These are phyloP conservation scores for Debaryomyces fabryi DNA, from an alignment of 1,139 yeast genomes.

Conservation along the genomic window DNA sequence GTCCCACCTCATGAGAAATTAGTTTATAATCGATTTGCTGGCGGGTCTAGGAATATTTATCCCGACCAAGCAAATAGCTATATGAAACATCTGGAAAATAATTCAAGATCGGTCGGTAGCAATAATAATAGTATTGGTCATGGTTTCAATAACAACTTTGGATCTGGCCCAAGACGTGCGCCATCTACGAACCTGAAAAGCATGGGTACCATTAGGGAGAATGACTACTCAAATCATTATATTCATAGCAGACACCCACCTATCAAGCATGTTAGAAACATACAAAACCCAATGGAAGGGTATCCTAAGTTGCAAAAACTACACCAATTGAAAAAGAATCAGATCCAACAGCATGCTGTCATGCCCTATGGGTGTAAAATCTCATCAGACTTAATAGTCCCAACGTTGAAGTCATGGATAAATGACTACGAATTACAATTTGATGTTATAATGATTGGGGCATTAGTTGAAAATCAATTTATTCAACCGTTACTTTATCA, in stretches of 20 bases:
- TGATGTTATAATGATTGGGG: slow-evolving; percentile 92
- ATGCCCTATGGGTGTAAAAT: slow-evolving; percentile 69
- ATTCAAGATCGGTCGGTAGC: neutral
- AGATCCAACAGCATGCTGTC: slow-evolving; percentile 49
- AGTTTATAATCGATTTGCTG: slow-evolving; percentile 9
- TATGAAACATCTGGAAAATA: neutral
- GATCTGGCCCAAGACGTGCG: neutral
- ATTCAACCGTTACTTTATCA: slow-evolving; percentile 59
- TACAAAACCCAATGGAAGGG: slow-evolving; percentile 69
- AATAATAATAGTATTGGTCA: neutral
- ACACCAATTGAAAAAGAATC: slow-evolving; percentile 62
- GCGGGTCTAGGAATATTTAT: slow-evolving; percentile 7
- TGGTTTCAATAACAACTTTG: neutral
- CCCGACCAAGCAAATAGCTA: slow-evolving; percentile 1
- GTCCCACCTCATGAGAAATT: neutral
- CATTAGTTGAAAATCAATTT: slow-evolving; percentile 72
- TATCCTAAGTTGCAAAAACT: slow-evolving; percentile 80
- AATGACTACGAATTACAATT: slow-evolving; percentile 58
- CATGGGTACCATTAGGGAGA: slow-evolving; percentile 26
- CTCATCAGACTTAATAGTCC: slow-evolving; percentile 53
- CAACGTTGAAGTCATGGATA: slow-evolving; percentile 64
- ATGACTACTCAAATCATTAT: slow-evolving; percentile 74
- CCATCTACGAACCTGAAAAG: neutral
- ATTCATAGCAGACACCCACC: slow-evolving; percentile 64
- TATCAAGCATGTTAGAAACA: slow-evolving; percentile 64